These are phyloP conservation scores for Rhypophila decipiens DNA, from an alignment of 495 filamentous ascomycete genomes.

Conservation along the genomic window DNA sequence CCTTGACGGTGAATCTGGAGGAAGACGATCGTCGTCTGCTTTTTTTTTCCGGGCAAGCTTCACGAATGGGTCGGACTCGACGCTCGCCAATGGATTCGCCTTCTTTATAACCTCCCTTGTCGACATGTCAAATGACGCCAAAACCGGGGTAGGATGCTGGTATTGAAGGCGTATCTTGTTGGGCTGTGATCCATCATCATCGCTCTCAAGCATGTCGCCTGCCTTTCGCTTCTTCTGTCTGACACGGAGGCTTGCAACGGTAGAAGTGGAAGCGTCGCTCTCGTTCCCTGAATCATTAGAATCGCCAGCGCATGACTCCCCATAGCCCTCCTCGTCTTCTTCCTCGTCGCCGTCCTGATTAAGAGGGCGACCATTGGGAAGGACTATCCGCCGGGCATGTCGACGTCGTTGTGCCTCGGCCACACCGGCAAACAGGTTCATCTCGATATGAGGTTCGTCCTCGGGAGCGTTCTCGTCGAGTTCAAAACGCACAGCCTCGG, in stretches of 20 bases:
- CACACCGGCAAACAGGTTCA: constrained; percentile 18
- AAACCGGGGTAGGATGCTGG: constrained; percentile 3
- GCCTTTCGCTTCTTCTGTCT: constrained; percentile 20
- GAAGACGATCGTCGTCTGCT: not conserved
- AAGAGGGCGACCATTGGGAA: constrained; percentile 8
- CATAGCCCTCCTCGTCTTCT: constrained; percentile 1
- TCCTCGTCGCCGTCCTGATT: constrained; percentile 2
- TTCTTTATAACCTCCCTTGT: constrained; percentile 6
- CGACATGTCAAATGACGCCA: constrained; percentile 10
- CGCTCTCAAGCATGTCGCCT: not conserved
- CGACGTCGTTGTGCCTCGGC: constrained; percentile 14
- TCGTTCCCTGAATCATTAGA: constrained; percentile 10
- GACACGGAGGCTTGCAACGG: constrained; percentile 15
- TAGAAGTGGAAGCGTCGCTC: constrained; percentile 16
- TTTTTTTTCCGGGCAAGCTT: not conserved
- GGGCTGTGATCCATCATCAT: constrained; percentile 2
- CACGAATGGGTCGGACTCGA: constrained; percentile 6
- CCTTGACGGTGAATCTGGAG: not conserved
- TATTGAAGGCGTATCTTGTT: constrained; percentile 18
- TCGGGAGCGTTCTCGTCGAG: constrained; percentile 11
- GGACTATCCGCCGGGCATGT: constrained; percentile 6
- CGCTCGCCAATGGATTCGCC: constrained; percentile 9
- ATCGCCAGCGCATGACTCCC: constrained; percentile 1
- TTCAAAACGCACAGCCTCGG: constrained; percentile 14
- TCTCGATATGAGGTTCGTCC: constrained; percentile 15